Evolutionary conservation across 805 yeast species (phyloP), one percentile per base, ranked within the genome.

Genomic region (Lipomyces anomalus): DNA sequence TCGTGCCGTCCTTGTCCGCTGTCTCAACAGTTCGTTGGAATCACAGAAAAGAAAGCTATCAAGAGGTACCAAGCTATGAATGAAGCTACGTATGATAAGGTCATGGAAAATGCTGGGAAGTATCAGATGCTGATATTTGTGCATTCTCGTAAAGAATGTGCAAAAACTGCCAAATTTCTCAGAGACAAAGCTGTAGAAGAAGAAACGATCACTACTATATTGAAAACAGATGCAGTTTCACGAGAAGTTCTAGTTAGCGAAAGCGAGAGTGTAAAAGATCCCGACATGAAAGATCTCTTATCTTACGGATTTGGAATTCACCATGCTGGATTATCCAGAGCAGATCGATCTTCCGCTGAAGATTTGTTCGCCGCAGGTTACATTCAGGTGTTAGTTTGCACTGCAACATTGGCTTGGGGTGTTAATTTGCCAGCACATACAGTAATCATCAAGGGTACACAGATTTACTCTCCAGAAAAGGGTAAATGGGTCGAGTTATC

Each of bases 51-150:
- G n/a, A 49, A 62, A 9, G 61, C 64, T 4, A 70, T 88, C 54
- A 85, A 86, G 61, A 79, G 80, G 45, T 66, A 81, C 28, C 79
- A 76, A 40, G 94, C 95, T 1, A 84, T 87, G 84, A 77, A 75
- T 54, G 70, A 69, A 30, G 77, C 72, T 48, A 74, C 72, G 46
- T 68, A 72, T 55, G 82, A 78, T 50, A 57, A 62, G 1, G 51
- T 65, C 17, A 63, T 73, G 24, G 75, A 74, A 48, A 44, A 65
- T 22, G 47, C 35, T 9, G 48, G 48, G 21, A 50, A 54, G 34
- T 38, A 53, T 6, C 9, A 32, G 2, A 74, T 68, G 11, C 59
- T 75, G 9, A 53, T 78, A 3, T 57, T 58, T 11, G 46, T 57
- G 13, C 67, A 75, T 56, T 76, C 81, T 0, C 66, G 81, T 57